Base-by-base conservation (phyloP, 2,329 filamentous ascomycete genomes). In the Cladobotryum protrusum region DNA sequence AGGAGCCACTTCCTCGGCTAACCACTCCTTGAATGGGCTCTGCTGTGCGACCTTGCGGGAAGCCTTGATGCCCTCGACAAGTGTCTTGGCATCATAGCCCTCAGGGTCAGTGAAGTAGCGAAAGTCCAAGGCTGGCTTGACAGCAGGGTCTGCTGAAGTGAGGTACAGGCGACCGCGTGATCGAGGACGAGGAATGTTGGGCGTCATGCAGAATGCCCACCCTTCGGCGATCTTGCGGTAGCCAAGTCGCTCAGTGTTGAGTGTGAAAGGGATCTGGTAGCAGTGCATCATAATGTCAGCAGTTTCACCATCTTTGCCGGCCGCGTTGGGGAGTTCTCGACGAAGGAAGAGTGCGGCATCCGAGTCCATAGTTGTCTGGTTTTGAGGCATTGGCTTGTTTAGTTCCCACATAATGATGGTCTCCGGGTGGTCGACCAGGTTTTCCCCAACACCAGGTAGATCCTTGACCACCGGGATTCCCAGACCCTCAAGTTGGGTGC, bases 231-330 rank as follows among this genome's bases (percentile, higher is more conserved):
- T 63, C 52, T 69, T 65, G 39, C 74, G 75, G 63, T 83, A 95
- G 57, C 89, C 89, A 11, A 96, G 78, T 37, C 87, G 83, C 49
- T 78, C 73, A 1, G 89, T 96, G 77, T 95, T 95, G 59, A 90
- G 81, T 55, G 85, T 87, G 72, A 95, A 95, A 48, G 89, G 89
- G 58, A 95, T 95, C 71, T 95, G 90, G 75, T 95, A 95, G 79
- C 89, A 95, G 74, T 95, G 89, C 86, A 93, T 93, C 90, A 95
- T 95, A 62, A 95, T 72, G 63, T 96, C 90, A 56, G 86, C 87
- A 49, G 87, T 84, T 54, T 86, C 79, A 47, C 86, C 86, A 59
- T 95, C 89, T 56, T 75, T 77, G 55, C 76, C 75, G 6, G 71
- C 67, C 2, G 88, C 86, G 62, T 91, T 83, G 59, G 81, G 74